Conservation (phyloP, 2,329 filamentous ascomycete genomes). For the Lecanosticta acicola region DNA sequence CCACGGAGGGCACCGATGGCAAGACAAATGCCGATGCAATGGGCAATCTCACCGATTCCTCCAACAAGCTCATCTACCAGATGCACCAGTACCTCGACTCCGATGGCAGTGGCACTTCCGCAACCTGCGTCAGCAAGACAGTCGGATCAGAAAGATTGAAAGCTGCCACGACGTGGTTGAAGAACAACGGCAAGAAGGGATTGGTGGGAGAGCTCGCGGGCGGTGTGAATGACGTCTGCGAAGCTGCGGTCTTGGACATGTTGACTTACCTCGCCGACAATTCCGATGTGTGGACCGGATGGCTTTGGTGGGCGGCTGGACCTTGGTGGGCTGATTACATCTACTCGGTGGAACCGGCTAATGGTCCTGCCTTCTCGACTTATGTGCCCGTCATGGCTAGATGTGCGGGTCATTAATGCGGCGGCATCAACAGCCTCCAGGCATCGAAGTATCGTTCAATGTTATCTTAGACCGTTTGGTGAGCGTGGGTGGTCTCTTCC, state of each 20-base stretch:
- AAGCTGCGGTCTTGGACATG: conserved; percentile 47
- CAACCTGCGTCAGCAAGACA: conserved; percentile 48
- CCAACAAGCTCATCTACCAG: conserved; percentile 53
- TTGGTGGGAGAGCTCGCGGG: conserved; percentile 53
- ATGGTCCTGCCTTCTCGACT: conserved; percentile 38
- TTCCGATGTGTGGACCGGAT: conserved; percentile 50
- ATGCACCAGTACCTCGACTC: conserved; percentile 60
- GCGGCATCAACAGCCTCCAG: too few species aligned
- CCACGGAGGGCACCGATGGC: conserved; percentile 36
- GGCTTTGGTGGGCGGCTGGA: conserved; percentile 52
- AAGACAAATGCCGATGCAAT: conserved; percentile 42
- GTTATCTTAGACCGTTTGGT: too few species aligned
- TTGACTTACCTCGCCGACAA: conserved; percentile 46
- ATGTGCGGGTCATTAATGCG: too few species aligned
- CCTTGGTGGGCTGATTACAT: conserved; percentile 38
- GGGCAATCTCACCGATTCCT: conserved; percentile 46
- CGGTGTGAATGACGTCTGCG: conserved; percentile 47
- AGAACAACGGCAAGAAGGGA: conserved; percentile 48
- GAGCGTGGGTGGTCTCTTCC: too few species aligned
- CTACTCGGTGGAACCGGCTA: conserved; percentile 44
- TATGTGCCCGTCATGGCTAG: too few species aligned
- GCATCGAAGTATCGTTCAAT: too few species aligned
- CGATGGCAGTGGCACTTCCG: conserved; percentile 49
- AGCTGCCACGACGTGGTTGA: conserved; percentile 51
- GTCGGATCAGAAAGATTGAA: conserved; percentile 49